Evolutionary conservation across 495 filamentous ascomycete species (phyloP).

Genomic region (Annulohypoxylon maeteangense): DNA sequence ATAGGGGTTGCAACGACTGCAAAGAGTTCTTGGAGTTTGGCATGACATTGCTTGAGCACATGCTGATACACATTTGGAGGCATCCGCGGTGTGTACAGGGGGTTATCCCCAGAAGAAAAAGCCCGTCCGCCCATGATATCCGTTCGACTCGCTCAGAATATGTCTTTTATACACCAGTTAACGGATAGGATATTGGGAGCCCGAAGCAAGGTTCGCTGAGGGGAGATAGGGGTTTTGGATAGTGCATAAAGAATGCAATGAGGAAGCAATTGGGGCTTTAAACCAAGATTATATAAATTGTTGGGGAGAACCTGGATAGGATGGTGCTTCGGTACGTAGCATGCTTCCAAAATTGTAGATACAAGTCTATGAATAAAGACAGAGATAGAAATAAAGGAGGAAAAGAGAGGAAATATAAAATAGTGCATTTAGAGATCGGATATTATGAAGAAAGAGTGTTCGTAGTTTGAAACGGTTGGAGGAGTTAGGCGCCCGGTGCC

Average conservation of each 20-base stretch:
- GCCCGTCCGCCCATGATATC: slow-evolving; percentile 67
- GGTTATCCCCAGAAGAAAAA: slow-evolving; percentile 57
- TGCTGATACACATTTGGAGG: slow-evolving; percentile 58
- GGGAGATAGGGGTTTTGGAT: neutral
- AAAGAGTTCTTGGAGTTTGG: slow-evolving; percentile 59
- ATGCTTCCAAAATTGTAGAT: neutral
- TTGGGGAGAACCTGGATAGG: neutral
- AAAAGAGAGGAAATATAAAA: neutral
- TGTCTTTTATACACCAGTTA: neutral
- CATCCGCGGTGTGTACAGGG: slow-evolving; percentile 69
- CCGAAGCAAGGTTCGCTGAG: neutral
- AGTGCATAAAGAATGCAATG: neutral
- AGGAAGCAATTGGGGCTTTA: neutral
- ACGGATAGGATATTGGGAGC: neutral
- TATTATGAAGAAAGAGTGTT: neutral
- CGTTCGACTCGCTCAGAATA: neutral
- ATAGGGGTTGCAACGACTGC: slow-evolving; percentile 59
- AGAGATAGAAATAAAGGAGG: neutral
- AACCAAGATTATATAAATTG: neutral
- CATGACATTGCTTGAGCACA: slow-evolving; percentile 52
- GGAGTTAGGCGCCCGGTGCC: neutral
- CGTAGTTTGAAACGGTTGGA: neutral
- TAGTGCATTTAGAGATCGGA: neutral
- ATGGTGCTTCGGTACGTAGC: neutral
- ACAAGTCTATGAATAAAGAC: neutral